Evolutionary conservation across 2,329 filamentous ascomycete species (phyloP).

Genomic region (Tolypocladium nubicola): DNA sequence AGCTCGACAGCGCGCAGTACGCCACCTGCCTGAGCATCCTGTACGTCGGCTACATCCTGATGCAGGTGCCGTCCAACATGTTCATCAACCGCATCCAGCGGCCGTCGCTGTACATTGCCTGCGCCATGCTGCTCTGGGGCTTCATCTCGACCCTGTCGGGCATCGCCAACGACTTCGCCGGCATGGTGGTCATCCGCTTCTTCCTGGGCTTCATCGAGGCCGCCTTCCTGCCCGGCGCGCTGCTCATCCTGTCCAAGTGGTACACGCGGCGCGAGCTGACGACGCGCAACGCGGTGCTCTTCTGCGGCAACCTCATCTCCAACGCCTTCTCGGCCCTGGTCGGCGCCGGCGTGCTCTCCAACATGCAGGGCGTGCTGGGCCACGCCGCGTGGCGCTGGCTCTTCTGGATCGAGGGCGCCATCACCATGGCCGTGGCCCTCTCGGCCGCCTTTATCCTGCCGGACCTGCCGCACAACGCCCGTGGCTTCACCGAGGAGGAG

Average conservation of each 20-base stretch:
- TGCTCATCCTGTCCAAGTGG: slow-evolving; percentile 55
- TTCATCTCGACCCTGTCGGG: slow-evolving; percentile 48
- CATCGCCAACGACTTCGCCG: slow-evolving; percentile 37
- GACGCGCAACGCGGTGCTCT: slow-evolving; percentile 44
- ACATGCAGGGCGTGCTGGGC: slow-evolving; percentile 44
- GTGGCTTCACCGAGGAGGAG: slow-evolving; percentile 51
- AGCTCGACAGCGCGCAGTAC: slow-evolving; percentile 47
- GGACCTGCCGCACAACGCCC: slow-evolving; percentile 44
- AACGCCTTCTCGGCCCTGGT: slow-evolving; percentile 50
- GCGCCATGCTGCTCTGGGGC: slow-evolving; percentile 49
- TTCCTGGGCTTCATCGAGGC: slow-evolving; percentile 53
- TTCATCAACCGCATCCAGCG: slow-evolving; percentile 42
- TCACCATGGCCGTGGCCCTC: slow-evolving; percentile 39
- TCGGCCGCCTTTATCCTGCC: slow-evolving; percentile 37
- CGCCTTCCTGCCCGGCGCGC: slow-evolving; percentile 52
- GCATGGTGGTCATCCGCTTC: slow-evolving; percentile 46
- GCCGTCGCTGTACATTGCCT: slow-evolving; percentile 39
- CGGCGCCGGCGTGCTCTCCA: slow-evolving; percentile 46
- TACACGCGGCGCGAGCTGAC: slow-evolving; percentile 52
- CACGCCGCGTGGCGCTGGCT: slow-evolving; percentile 51
- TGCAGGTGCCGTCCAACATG: slow-evolving; percentile 51
- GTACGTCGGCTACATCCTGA: slow-evolving; percentile 56
- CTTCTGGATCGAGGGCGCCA: slow-evolving; percentile 47
- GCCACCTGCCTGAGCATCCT: slow-evolving; percentile 53
- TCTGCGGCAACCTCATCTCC: slow-evolving; percentile 49